Percentiles rank a stretch among this genome's conserved stretches.
phyloP scores from a whole-genome alignment of 139 green algal genomes.

The Zygnema cylindricum region DNA sequence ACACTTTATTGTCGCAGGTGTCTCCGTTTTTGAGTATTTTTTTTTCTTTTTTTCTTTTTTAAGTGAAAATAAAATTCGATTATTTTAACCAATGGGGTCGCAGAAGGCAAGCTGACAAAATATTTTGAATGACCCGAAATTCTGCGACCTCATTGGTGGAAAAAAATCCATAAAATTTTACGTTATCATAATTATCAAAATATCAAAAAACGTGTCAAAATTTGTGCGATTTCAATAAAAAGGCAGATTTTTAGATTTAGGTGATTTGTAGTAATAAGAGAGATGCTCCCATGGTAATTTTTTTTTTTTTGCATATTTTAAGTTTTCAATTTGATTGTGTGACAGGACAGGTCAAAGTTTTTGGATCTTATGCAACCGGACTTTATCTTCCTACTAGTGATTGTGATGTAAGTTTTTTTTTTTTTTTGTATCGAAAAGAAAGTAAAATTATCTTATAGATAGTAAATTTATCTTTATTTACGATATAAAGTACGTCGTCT shows the following conservation, averaged over 20 bases:
- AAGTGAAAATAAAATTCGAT: no score
- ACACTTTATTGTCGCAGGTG: no score
- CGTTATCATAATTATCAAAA: not conserved
- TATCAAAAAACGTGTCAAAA: not conserved
- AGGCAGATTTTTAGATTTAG: not conserved
- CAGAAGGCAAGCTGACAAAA: no score
- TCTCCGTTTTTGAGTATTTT: no score
- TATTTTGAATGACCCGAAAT: no score
- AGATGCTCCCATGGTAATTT: not conserved
- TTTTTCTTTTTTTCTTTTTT: no score
- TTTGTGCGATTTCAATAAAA: not conserved
- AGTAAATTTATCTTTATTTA: not conserved
- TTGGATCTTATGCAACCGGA: conserved; percentile 73
- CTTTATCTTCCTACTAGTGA: conserved; percentile 95
- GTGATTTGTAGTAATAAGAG: not conserved
- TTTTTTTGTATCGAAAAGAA: conserved; percentile 13
- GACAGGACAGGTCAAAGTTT: conserved; percentile 63
- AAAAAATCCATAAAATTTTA: no score
- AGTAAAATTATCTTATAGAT: not conserved
- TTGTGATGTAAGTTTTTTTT: conserved; percentile 78
- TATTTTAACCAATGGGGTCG: no score
- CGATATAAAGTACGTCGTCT: not conserved
- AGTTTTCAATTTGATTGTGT: not conserved
- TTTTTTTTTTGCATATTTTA: not conserved
- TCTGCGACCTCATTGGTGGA: no score